Base-by-base conservation (phyloP, 177 flowering plant genomes). In the Vitis hybrid region DNA sequence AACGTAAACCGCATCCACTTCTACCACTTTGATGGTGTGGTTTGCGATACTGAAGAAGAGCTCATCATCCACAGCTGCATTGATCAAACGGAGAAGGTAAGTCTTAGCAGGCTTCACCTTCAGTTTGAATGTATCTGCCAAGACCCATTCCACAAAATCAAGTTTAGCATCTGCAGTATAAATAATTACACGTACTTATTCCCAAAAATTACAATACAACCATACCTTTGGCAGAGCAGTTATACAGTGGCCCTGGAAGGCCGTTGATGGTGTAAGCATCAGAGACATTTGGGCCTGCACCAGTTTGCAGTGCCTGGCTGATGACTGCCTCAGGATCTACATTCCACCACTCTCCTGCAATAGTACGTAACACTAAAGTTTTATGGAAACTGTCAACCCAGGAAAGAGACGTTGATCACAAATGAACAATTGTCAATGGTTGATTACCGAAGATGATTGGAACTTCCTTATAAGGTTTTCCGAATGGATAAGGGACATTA, bases 271-370 rank as follows among this genome's bases (percentile, higher is more conserved):
- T 85, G 70, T 73, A 82, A 7, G 84, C 83, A 72, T 85, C 86
- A 2, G 90, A 84, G 10, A 87, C 81, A 68, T 84, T 84, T 6
- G 90, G 90, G 15, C 83, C 85, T 1, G 78, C 85, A 48, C 90
- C 90, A 1, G 87, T 85, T 58, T 77, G 80, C 40, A 80, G 46
- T 2, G 88, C 86, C 61, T 85, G 85, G 60, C 21, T 72, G 14
- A 87, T 80, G 5, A 86, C 67, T 9, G 85, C 77, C 70, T 86
- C 90, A 19, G 88, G 50, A 64, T 85, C 88, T 48, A 70, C 78
- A 68, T 83, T 83, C 60, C 70, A 85, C 88, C 88, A 85, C 60
- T 87, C 90, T 60, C 90, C 88, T 86, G 83, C 49, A 73, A 62
- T 52, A 6, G 27, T 24, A 24, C 27, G 27, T 24, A 24, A 24